Evolutionary conservation across 139 green algal species (phyloP).

Genomic region (Closterium sp.): DNA sequence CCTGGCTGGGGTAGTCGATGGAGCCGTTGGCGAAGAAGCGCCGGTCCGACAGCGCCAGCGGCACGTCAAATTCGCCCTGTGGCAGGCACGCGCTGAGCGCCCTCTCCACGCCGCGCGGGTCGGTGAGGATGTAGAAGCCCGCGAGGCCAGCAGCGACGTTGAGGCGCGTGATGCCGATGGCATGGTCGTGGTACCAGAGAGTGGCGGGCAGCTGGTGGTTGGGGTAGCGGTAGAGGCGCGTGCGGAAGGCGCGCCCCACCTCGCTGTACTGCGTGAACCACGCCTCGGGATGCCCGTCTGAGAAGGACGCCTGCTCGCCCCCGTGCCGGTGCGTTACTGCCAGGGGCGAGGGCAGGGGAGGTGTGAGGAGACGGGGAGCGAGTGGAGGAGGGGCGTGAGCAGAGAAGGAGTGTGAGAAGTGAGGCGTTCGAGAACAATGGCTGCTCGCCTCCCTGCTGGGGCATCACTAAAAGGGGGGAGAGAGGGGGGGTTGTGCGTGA

Average conservation of each 20-base stretch:
- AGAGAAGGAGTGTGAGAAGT: too few species aligned
- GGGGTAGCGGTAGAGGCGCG: constrained; percentile 3
- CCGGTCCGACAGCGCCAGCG: constrained; percentile 3
- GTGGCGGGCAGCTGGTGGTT: constrained; percentile 18
- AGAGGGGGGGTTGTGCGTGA: too few species aligned
- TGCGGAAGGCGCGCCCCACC: constrained; percentile 11
- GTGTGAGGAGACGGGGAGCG: neutral
- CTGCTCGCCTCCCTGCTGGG: too few species aligned
- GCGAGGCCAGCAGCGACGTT: constrained; percentile 26
- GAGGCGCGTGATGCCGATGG: constrained; percentile 29
- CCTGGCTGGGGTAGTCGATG: constrained; percentile 6
- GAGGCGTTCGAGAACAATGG: too few species aligned
- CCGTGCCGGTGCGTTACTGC: constrained; percentile 32
- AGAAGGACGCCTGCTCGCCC: neutral
- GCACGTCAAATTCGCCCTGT: constrained; percentile 8
- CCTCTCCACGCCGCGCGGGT: constrained; percentile 12
- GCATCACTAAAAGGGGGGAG: too few species aligned
- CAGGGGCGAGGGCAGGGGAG: neutral
- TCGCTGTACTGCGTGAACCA: constrained; percentile 18
- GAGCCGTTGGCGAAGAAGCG: constrained; percentile 9
- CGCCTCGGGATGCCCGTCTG: constrained; percentile 22
- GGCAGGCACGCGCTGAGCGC: neutral
- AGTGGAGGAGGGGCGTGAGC: neutral
- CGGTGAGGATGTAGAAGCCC: constrained; percentile 22
- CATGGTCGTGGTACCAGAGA: constrained; percentile 44